These are phyloP conservation scores for Colletotrichum lindemuthianum DNA, from an alignment of 2,329 filamentous ascomycete species.

Conservation along the genomic window DNA sequence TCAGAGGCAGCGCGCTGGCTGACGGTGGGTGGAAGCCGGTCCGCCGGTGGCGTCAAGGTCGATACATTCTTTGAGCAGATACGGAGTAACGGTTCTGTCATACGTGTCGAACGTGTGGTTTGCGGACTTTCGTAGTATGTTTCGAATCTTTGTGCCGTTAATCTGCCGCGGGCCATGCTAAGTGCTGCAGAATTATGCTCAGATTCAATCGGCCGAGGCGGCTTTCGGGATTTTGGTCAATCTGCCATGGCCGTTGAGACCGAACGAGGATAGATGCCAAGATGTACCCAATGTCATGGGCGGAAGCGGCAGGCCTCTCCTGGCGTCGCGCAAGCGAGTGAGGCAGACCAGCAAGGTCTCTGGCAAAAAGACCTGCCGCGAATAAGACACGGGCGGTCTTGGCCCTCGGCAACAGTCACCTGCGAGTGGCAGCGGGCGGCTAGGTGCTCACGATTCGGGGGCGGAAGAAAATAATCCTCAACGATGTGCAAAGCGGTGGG, in stretches of 20 bases:
- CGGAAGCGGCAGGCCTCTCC: slow-evolving; percentile 4
- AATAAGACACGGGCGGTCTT: slow-evolving; percentile 7
- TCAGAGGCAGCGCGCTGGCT: slow-evolving; percentile 10
- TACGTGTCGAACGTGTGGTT: neutral
- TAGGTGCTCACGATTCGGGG: neutral
- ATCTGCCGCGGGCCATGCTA: neutral
- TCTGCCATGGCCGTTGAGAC: neutral
- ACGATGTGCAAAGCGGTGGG: slow-evolving; percentile 8
- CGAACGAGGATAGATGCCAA: slow-evolving; percentile 17
- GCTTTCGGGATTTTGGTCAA: neutral
- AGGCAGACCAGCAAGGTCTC: neutral
- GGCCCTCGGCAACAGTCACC: neutral
- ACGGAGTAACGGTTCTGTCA: neutral
- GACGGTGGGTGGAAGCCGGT: slow-evolving; percentile 3
- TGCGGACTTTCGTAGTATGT: neutral
- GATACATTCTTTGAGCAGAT: neutral
- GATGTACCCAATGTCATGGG: slow-evolving; percentile 7
- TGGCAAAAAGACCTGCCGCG: neutral
- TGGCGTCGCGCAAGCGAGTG: neutral
- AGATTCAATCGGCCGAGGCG: neutral
- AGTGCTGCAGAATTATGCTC: neutral
- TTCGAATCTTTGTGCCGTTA: neutral
- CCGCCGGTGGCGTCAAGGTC: slow-evolving; percentile 7
- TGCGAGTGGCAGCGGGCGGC: neutral
- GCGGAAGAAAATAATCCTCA: neutral